Evolutionary conservation across 139 green algal genomes (phyloP).

Genomic region (Closterium sp.): DNA sequence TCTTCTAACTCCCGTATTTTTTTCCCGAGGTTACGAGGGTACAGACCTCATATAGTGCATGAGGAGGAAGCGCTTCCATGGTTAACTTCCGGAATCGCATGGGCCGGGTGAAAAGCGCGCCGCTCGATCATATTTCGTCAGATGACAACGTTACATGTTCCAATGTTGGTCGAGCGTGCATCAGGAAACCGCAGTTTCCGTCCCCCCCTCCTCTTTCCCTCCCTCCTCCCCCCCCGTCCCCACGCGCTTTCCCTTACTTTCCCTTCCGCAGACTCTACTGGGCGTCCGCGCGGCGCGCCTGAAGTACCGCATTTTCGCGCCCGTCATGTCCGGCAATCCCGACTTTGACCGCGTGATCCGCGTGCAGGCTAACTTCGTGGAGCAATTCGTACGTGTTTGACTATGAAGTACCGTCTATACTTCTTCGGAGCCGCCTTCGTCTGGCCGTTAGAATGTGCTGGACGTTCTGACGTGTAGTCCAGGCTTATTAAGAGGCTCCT

Average conservation of each 20-base stretch:
- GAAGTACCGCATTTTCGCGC: conserved; percentile 12
- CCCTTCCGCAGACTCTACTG: background rate
- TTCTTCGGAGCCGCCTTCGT: too few species aligned
- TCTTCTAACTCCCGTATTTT: too few species aligned
- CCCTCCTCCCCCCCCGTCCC: background rate
- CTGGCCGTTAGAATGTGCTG: background rate
- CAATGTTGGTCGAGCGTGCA: background rate
- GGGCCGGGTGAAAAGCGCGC: too few species aligned
- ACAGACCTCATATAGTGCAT: too few species aligned
- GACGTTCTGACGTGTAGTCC: background rate
- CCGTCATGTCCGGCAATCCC: conserved; percentile 7
- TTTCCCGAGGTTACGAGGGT: too few species aligned
- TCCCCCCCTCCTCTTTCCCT: background rate
- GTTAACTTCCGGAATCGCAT: too few species aligned
- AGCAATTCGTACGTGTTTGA: conserved; percentile 17
- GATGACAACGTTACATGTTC: too few species aligned
- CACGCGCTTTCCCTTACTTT: too few species aligned
- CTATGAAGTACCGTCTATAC: too few species aligned
- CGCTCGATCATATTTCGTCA: too few species aligned
- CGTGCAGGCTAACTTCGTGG: conserved; percentile 37
- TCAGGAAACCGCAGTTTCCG: too few species aligned
- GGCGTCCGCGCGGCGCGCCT: background rate
- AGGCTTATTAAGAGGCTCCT: background rate
- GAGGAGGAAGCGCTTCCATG: too few species aligned
- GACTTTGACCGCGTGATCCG: conserved; percentile 38